These are phyloP conservation scores for Rhododendron simsii DNA, from an alignment of 148 eudicot species.

Conservation along the genomic window DNA sequence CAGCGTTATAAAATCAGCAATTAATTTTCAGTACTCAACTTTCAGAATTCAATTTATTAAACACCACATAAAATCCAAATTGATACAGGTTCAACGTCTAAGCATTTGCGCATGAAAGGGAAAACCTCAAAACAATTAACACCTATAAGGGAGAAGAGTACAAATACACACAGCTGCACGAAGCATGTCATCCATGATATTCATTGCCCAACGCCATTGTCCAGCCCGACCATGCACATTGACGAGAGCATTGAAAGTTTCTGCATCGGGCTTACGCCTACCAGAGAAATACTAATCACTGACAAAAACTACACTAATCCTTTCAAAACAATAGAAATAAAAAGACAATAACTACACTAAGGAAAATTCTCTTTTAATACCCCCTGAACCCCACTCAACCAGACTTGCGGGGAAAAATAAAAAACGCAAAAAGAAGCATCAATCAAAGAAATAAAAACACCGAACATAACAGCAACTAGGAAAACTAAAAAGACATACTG, in stretches of 20 bases:
- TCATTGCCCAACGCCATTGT: too few species aligned
- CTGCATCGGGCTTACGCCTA: too few species aligned
- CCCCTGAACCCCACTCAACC: not conserved
- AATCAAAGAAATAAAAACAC: not conserved
- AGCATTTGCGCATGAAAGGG: not conserved
- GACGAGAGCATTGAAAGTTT: too few species aligned
- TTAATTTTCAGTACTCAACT: not conserved
- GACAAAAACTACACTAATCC: not conserved
- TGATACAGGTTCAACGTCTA: not conserved
- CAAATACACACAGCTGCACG: too few species aligned
- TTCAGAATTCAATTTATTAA: not conserved
- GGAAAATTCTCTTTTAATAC: not conserved
- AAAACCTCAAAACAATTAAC: too few species aligned
- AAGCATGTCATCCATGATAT: too few species aligned
- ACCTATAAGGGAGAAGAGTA: too few species aligned
- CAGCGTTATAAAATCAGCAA: not conserved
- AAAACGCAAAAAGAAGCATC: not conserved
- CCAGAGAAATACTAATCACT: not conserved
- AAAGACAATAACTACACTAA: not conserved
- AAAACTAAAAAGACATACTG: not conserved
- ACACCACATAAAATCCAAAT: not conserved
- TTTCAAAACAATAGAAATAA: not conserved
- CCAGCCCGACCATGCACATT: too few species aligned
- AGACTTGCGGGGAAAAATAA: not conserved
- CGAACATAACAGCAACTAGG: not conserved